A percentile compares a stretch with the other conserved stretches of the same genome.
phyloP scores from a whole-genome alignment of 208 protist species.

The Hexamita inflata region DNA sequence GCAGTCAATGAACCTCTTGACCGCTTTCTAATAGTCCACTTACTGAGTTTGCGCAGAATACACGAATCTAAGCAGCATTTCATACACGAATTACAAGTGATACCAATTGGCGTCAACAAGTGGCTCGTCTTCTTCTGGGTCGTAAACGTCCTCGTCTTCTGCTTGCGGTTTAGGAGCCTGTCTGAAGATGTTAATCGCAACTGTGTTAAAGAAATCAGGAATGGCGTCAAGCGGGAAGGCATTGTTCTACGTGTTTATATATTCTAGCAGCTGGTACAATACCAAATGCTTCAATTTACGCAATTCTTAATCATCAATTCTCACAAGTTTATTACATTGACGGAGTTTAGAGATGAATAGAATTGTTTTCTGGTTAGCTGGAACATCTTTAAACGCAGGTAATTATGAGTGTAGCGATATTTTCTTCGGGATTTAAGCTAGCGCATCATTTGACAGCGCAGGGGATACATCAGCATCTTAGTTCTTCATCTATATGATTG shows the following conservation, averaged over 20 bases:
- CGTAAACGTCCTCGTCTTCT: conserved; percentile 38
- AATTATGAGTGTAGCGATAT: conserved; percentile 5
- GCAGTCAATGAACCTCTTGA: conserved; percentile 48
- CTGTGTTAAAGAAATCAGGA: conserved; percentile 46
- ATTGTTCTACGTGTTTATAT: conserved; percentile 44
- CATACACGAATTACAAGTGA: conserved; percentile 51
- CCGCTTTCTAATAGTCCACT: conserved; percentile 41
- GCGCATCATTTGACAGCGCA: no score
- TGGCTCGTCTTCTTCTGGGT: conserved; percentile 51
- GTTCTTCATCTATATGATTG: no score
- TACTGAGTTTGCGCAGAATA: conserved; percentile 45
- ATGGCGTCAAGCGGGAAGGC: conserved; percentile 41
- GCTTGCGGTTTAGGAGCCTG: conserved; percentile 46
- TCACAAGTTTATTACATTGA: conserved; percentile 45
- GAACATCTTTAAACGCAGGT: conserved; percentile 35
- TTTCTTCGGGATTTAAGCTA: conserved; percentile 12
- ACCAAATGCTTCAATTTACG: conserved; percentile 44
- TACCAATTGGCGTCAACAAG: conserved; percentile 46
- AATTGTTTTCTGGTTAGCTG: conserved; percentile 28
- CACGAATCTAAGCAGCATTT: conserved; percentile 54
- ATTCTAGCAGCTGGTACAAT: conserved; percentile 44
- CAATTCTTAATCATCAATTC: conserved; percentile 45
- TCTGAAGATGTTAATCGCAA: conserved; percentile 54
- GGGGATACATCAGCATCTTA: no score
- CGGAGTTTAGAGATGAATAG: conserved; percentile 44